A percentile compares a stretch with the other conserved stretches of the same genome.
phyloP scores from a whole-genome alignment of 2,329 filamentous ascomycete genomes.

The Fusarium guadeloupense region DNA sequence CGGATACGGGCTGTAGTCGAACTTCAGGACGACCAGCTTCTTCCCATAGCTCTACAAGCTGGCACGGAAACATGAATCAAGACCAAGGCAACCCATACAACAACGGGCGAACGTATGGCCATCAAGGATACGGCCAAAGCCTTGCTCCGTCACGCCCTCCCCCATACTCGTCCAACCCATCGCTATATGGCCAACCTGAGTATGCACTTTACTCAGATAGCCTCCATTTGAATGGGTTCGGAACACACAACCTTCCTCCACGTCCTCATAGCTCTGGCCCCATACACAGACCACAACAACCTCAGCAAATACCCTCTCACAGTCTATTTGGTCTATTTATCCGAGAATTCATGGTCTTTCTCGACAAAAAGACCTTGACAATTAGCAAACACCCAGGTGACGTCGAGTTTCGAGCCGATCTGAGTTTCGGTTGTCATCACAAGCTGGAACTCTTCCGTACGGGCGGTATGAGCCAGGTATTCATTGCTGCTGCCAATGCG shows the following conservation, averaged over 20 bases:
- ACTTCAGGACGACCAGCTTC: not conserved
- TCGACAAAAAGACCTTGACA: constrained; percentile 7
- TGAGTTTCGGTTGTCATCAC: not conserved
- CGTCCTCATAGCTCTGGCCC: constrained; percentile 1
- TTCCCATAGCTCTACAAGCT: not conserved
- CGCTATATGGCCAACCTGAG: not conserved
- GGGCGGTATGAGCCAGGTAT: not conserved
- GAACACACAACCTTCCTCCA: not conserved
- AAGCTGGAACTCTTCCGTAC: constrained; percentile 2
- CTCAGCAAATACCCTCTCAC: not conserved
- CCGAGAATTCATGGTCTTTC: constrained; percentile 3
- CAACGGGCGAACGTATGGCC: not conserved
- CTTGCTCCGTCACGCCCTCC: not conserved
- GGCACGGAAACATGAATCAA: not conserved
- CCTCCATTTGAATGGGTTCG: not conserved
- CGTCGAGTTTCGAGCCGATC: constrained; percentile 1
- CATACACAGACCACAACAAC: not conserved
- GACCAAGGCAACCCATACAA: not conserved
- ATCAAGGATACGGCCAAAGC: not conserved
- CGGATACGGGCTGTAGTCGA: not conserved
- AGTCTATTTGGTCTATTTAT: constrained; percentile 4
- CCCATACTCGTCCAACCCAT: not conserved
- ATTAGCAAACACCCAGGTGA: not conserved
- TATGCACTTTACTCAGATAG: not conserved
- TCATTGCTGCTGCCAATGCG: not conserved